Base-by-base conservation (phyloP, 2,329 filamentous ascomycete species). In the Diaporthe sp. region DNA sequence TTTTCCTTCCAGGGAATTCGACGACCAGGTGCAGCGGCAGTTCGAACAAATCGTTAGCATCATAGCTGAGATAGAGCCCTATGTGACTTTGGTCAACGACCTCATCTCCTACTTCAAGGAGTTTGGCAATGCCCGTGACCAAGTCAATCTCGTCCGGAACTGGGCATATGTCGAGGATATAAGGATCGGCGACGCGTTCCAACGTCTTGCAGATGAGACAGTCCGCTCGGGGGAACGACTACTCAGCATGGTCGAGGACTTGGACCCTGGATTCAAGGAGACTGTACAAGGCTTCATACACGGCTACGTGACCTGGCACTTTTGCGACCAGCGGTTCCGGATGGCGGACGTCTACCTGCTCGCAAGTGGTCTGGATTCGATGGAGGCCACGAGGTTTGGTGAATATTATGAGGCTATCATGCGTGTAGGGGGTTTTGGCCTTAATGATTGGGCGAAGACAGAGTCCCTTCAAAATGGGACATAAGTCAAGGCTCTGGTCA, bases 291-390 rank as follows among this genome's bases (percentile, higher is more conserved):
- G 51, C n/a, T 13, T 53, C 51, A 15, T 53, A 3, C 51, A 53
- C 25, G 51, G 51, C 51, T 53, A 53, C 13, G 51, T 53, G 51
- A 53, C 22, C 51, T 53, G 51, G 51, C 51, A 53, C 51, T 28
- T 53, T 53, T 53, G n/a, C 51, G 51, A 53, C 51, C 51, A 53
- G 51, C 51, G 51, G 10, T 53, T 28, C 51, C 51, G 51, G 51
- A 28, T 53, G n/a, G 51, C 51, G 51, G 51, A 53, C 4, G 51
- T 53, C n/a, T 53, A 2, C 51, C n/a, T 28, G 15, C 51, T 53
- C 12, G 51, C 51, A 53, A 53, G 51, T 53, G 4, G 51, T 12
- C 51, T 53, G 51, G 51, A 53, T 17, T 53, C 51, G n/a, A 12
- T 4, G n/a, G 51, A 53, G 28, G n/a, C 51, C n/a, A 4, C 19